These are phyloP conservation scores for Claviceps purpurea DNA, from an alignment of 2,329 filamentous ascomycete species.

Conservation along the genomic window DNA sequence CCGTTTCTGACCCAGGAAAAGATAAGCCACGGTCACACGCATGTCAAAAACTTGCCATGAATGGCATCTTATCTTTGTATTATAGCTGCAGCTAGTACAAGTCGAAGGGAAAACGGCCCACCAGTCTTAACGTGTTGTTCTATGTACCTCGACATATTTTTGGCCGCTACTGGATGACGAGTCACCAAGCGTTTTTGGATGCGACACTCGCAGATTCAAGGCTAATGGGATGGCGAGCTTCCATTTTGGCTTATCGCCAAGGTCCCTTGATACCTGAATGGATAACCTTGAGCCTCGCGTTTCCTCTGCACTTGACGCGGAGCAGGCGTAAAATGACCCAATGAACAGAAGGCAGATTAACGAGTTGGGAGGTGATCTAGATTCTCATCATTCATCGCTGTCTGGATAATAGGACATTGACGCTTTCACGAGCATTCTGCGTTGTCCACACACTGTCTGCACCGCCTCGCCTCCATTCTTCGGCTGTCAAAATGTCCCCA, in stretches of 20 bases:
- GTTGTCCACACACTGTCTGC: conserved; percentile 42
- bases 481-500: conserved; percentile 39
- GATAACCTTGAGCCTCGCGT: background rate
- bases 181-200: background rate
- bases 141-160: background rate
- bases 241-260: background rate
- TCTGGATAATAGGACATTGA: conserved; percentile 46
- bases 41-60: background rate
- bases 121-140: background rate
- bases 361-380: background rate
- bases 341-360: background rate
- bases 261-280: background rate
- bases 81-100: background rate
- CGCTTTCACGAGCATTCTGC: conserved; percentile 47
- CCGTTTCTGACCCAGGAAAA: background rate
- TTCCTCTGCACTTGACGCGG: background rate
- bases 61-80: background rate
- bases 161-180: background rate
- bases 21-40: background rate
- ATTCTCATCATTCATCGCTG: conserved; percentile 21
- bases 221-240: too few species aligned
- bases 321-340: background rate
- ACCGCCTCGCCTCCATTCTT: conserved; percentile 57
- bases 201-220: background rate
- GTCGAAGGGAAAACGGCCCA: background rate